Conservation (phyloP, 2,329 filamentous ascomycete species). For the Scortechinia acanthostroma region DNA sequence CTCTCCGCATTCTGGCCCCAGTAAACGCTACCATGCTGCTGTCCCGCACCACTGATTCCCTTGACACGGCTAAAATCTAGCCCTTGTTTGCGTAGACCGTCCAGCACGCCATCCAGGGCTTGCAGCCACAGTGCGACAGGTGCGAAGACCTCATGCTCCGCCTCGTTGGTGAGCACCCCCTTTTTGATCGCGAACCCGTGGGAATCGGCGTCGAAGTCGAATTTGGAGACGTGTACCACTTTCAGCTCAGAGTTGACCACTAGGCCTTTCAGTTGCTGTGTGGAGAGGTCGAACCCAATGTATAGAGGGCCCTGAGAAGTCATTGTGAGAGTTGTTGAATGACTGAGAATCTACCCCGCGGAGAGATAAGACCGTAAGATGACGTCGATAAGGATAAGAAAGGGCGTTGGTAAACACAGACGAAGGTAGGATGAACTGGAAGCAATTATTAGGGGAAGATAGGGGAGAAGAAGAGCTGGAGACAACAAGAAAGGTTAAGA, state of each 20-base stretch:
- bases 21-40: conserved; percentile 97
- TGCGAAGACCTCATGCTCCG: conserved; percentile 82
- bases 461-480: too few species aligned
- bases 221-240: conserved; percentile 77
- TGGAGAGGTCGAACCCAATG: conserved; percentile 90
- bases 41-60: conserved; percentile 83
- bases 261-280: conserved; percentile 91
- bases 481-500: too few species aligned
- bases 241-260: conserved; percentile 78
- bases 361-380: not conserved
- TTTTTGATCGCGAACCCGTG: conserved; percentile 72
- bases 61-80: conserved; percentile 70
- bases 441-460: too few species aligned
- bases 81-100: conserved; percentile 60
- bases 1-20: conserved; percentile 69
- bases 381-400: not conserved
- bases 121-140: conserved; percentile 94
- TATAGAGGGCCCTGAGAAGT: conserved; percentile 53
- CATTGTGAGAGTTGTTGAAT: not conserved
- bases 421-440: not conserved
- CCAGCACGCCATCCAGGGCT: conserved; percentile 78
- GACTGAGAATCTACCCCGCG: too few species aligned
- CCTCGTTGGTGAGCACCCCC: conserved; percentile 76
- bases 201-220: conserved; percentile 88
- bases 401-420: not conserved